phyloP scores from a whole-genome alignment of 352 stramenopile genomes.

The Pythium plurisporium region DNA sequence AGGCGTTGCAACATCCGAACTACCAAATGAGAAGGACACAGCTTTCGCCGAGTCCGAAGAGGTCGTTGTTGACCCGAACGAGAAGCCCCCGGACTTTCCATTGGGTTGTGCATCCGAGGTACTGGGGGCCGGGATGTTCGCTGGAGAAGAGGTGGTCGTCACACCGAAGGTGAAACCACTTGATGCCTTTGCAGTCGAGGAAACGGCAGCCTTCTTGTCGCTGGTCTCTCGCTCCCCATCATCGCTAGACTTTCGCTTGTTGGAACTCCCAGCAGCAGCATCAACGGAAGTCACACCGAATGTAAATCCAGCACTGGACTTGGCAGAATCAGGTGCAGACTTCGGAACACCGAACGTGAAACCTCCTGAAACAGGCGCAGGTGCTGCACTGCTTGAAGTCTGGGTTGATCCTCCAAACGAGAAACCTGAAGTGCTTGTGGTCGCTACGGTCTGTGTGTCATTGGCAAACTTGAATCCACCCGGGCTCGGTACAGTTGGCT shows the following conservation, averaged over 20 bases:
- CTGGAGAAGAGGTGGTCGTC: too few relatives aligned
- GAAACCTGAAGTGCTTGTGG: slow-evolving; percentile 19
- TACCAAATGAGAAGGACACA: slow-evolving; percentile 6
- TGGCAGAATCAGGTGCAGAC: background rate
- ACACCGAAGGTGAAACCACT: background rate
- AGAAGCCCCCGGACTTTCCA: background rate
- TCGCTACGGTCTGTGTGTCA: background rate
- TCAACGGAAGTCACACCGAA: slow-evolving; percentile 4
- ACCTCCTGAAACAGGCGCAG: background rate
- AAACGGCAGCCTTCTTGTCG: slow-evolving; percentile 7
- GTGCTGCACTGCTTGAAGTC: slow-evolving; percentile 1
- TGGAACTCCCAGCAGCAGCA: background rate
- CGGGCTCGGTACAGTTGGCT: background rate
- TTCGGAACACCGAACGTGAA: slow-evolving; percentile 8
- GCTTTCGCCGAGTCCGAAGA: slow-evolving; percentile 2
- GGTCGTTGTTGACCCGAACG: slow-evolving; percentile 2
- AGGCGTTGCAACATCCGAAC: background rate
- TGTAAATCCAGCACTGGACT: slow-evolving; percentile 14
- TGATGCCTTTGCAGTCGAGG: too few relatives aligned
- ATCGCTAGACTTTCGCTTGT: slow-evolving; percentile 9
- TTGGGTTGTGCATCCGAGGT: too few relatives aligned
- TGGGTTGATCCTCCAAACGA: slow-evolving; percentile 24
- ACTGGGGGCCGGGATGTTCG: too few relatives aligned
- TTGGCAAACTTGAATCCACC: slow-evolving; percentile 32
- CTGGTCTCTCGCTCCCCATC: background rate